These are phyloP conservation scores for Persicaria tinctoria DNA, from an alignment of 148 eudicot species.

Conservation along the genomic window DNA sequence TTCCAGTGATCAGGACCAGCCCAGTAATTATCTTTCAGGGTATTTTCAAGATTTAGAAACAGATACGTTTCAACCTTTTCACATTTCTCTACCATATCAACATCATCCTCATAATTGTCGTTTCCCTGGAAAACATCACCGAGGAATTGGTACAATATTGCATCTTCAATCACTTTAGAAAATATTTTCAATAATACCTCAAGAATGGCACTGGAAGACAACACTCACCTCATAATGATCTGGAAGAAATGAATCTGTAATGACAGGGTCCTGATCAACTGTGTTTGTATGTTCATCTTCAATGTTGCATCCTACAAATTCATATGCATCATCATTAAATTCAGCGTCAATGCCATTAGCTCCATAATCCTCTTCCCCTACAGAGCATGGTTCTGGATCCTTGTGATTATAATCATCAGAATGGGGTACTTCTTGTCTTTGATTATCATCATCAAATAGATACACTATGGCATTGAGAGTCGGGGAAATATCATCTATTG, in stretches of 20 bases:
- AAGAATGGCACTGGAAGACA: not conserved
- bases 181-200: no score
- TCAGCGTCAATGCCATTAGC: not conserved
- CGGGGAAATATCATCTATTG: constrained; percentile 59
- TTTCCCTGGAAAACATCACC: constrained; percentile 12
- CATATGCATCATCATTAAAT: constrained; percentile 12
- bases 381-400: not conserved
- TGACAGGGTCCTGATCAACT: constrained; percentile 11
- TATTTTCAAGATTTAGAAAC: constrained; percentile 57
- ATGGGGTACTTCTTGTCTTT: constrained; percentile 29
- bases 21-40: constrained; percentile 80
- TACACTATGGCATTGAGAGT: constrained; percentile 56
- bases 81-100: constrained; percentile 40
- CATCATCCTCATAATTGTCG: constrained; percentile 15
- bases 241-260: constrained; percentile 8
- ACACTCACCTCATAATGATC: constrained; percentile 12
- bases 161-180: not conserved
- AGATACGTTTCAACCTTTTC: constrained; percentile 50
- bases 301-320: not conserved
- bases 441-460: constrained; percentile 51
- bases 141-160: not conserved
- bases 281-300: constrained; percentile 10
- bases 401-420: constrained; percentile 8
- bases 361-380: constrained; percentile 11
- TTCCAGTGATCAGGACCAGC: constrained; percentile 99